phyloP scores from a whole-genome alignment of 345 rosid species.

The Litchi chinensis region DNA sequence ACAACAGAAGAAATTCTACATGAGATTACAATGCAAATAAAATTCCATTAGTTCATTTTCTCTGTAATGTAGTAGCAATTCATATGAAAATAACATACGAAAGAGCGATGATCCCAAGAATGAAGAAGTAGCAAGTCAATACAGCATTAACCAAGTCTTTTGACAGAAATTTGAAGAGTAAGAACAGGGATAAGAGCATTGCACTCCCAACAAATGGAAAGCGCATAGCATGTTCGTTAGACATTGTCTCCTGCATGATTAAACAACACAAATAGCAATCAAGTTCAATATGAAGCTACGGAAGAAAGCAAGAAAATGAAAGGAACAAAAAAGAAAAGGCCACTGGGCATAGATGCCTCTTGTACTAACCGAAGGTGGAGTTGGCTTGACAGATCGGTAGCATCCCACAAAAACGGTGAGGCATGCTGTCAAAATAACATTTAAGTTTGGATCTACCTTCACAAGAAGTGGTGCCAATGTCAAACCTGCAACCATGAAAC shows the following conservation, averaged over 20 bases:
- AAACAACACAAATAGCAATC: constrained; percentile 14
- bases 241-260: constrained; percentile 88
- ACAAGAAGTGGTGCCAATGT: constrained; percentile 88
- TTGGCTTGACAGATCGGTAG: constrained; percentile 94
- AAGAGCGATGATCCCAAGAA: constrained; percentile 91
- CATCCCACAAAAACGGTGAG: constrained; percentile 95
- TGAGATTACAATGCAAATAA: constrained; percentile 17
- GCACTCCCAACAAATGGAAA: constrained; percentile 99
- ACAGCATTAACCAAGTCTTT: constrained; percentile 98
- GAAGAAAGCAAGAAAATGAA: not conserved
- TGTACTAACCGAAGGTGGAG: constrained; percentile 78
- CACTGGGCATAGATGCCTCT: not conserved
- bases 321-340: not conserved
- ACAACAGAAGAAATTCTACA: constrained; percentile 27
- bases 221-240: constrained; percentile 98
- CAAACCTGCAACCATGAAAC: constrained; percentile 61
- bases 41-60: not conserved
- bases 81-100: constrained; percentile 63
- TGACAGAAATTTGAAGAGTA: constrained; percentile 92
- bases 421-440: constrained; percentile 88
- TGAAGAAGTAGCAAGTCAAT: constrained; percentile 88
- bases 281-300: constrained; percentile 5
- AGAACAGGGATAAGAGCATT: constrained; percentile 88
- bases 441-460: constrained; percentile 87
- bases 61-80: constrained; percentile 2